Conservation (phyloP, 306 rosid genomes). For the Betula pendula region DNA sequence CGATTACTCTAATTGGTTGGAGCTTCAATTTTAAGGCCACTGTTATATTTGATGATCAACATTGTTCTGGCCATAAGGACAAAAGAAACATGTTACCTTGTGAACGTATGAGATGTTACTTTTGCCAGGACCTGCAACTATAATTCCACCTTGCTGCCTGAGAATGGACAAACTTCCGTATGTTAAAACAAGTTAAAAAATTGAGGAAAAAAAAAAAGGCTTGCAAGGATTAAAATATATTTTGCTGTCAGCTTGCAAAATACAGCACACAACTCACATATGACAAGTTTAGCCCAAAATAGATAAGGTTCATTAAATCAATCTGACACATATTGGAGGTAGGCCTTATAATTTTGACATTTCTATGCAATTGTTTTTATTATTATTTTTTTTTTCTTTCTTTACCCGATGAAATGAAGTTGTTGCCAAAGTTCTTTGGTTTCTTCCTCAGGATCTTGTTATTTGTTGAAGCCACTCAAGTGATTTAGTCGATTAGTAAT, state of each 20-base stretch:
- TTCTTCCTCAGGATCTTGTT: not conserved
- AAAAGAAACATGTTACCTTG: slow-evolving; percentile 44
- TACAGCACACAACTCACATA: not conserved
- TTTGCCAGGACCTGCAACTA: slow-evolving; percentile 96
- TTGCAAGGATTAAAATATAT: too few relatives aligned
- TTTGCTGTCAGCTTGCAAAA: not conserved
- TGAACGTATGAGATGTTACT: slow-evolving; percentile 70
- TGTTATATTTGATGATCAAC: not conserved
- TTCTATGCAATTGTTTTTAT: not conserved
- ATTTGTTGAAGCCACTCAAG: not conserved
- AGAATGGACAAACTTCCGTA: slow-evolving; percentile 20
- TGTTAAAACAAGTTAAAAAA: slow-evolving; percentile 8
- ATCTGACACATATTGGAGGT: not conserved
- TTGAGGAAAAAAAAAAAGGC: too few relatives aligned
- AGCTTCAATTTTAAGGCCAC: not conserved
- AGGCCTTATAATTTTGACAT: not conserved
- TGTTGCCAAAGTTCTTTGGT: not conserved
- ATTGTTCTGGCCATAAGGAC: not conserved
- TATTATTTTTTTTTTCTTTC: too few relatives aligned
- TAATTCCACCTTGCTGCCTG: slow-evolving; percentile 95
- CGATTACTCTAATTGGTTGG: not conserved
- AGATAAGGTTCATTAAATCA: not conserved
- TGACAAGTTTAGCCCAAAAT: not conserved
- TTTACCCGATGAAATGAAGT: not conserved
- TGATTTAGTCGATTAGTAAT: not conserved